Evolutionary conservation across 805 yeast species (phyloP).

Genomic region (Wickerhamiella occidentalis): DNA sequence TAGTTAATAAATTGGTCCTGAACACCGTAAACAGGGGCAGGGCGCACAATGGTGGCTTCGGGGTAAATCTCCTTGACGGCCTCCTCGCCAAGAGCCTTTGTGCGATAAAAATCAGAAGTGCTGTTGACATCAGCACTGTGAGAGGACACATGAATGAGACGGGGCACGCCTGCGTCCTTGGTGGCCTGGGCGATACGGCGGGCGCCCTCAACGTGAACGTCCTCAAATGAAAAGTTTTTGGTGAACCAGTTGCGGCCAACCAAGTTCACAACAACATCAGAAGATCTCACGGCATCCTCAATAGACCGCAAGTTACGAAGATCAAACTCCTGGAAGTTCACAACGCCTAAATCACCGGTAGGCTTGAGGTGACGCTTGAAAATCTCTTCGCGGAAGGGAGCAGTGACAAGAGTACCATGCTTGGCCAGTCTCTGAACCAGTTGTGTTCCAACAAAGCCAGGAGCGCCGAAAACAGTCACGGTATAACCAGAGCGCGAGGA

Average conservation of each 20-base stretch:
- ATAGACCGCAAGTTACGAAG: conserved; percentile 64
- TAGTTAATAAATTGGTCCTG: conserved; percentile 58
- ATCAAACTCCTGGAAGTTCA: conserved; percentile 72
- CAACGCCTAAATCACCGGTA: conserved; percentile 79
- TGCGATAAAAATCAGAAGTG: conserved; percentile 56
- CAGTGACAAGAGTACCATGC: conserved; percentile 66
- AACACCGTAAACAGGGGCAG: conserved; percentile 66
- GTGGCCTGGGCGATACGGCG: conserved; percentile 65
- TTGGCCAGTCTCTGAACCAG: conserved; percentile 61
- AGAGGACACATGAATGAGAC: conserved; percentile 68
- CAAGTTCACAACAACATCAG: conserved; percentile 73
- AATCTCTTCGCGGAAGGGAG: conserved; percentile 73
- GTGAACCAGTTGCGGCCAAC: conserved; percentile 66
- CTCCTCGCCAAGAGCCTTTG: conserved; percentile 70
- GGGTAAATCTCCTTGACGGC: conserved; percentile 57
- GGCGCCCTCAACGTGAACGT: conserved; percentile 68
- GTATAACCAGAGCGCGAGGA: conserved; percentile 81
- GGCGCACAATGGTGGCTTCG: conserved; percentile 73
- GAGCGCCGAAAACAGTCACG: conserved; percentile 77
- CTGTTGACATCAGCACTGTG: conserved; percentile 63
- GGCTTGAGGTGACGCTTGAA: conserved; percentile 68
- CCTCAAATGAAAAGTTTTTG: conserved; percentile 72
- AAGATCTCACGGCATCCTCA: conserved; percentile 63
- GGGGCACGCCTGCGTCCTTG: conserved; percentile 56
- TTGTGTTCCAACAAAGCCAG: conserved; percentile 68